Percentiles rank a stretch among this genome's conserved stretches.
Conservation (phyloP, 176 grass and related monocot genomes). For the Echinochloa phyllopogon region DNA sequence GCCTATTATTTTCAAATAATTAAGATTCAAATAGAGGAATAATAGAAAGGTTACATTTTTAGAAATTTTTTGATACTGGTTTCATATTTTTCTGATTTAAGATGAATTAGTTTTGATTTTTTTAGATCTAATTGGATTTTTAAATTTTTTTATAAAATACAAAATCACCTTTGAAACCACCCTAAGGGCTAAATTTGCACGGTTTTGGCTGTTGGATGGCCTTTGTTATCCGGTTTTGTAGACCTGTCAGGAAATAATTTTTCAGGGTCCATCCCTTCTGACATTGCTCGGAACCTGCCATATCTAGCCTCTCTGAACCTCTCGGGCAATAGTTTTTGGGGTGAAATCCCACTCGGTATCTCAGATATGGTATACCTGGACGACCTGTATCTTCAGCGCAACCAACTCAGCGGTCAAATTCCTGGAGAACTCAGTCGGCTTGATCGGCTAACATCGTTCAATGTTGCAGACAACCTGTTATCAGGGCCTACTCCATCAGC, state of each 20-base stretch:
- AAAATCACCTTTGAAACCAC: too few relatives aligned
- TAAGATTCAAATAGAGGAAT: too few relatives aligned
- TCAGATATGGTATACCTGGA: slow-evolving; percentile 36
- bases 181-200: too few relatives aligned
- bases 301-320: slow-evolving; percentile 44
- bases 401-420: slow-evolving; percentile 42
- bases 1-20: too few relatives aligned
- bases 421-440: background rate
- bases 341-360: slow-evolving; percentile 39
- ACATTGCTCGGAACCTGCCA: slow-evolving; percentile 17
- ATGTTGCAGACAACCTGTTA: slow-evolving; percentile 42
- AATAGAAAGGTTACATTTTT: too few relatives aligned
- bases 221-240: too few relatives aligned
- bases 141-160: too few relatives aligned
- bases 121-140: too few relatives aligned
- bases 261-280: slow-evolving; percentile 31
- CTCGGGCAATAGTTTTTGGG: slow-evolving; percentile 51
- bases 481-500: background rate
- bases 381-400: slow-evolving; percentile 42
- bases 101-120: too few relatives aligned
- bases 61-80: too few relatives aligned
- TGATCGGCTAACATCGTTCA: background rate
- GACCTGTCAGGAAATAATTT: slow-evolving; percentile 55
- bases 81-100: too few relatives aligned
- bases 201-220: too few relatives aligned